phyloP scores from a whole-genome alignment of 23 red algal species.

The Rhodosorus marinus region DNA sequence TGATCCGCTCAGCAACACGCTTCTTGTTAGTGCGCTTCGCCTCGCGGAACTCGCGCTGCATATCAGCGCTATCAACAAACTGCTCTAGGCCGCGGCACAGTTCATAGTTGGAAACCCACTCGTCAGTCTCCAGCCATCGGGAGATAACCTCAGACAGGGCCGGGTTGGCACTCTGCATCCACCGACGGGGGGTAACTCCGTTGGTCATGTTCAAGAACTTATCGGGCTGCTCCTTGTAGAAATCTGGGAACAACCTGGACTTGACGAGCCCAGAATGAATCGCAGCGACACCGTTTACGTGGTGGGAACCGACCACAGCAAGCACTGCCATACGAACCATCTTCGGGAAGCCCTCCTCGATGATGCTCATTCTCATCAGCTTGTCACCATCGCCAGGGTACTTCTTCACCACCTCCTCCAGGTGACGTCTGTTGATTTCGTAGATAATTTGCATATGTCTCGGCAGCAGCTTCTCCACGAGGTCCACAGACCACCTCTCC shows the following conservation, averaged over 20 bases:
- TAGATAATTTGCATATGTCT: constrained; percentile 98
- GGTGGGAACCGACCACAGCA: constrained; percentile 89
- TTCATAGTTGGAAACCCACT: constrained; percentile 76
- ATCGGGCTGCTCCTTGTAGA: constrained; percentile 52
- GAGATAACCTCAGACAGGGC: constrained; percentile 64
- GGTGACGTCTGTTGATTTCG: constrained; percentile 87
- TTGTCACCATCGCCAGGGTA: constrained; percentile 72
- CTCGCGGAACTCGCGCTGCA: constrained; percentile 80
- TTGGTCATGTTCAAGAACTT: constrained; percentile 96
- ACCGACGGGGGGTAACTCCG: constrained; percentile 93
- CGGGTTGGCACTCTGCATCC: constrained; percentile 92
- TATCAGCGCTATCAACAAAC: constrained; percentile 83
- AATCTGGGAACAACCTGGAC: constrained; percentile 83
- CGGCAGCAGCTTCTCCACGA: constrained; percentile 95
- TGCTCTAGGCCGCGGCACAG: constrained; percentile 37
- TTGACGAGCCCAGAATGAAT: constrained; percentile 77
- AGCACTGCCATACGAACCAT: constrained; percentile 98
- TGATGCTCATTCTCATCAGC: constrained; percentile 84
- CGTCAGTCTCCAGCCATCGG: constrained; percentile 97
- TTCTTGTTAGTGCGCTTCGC: constrained; percentile 91
- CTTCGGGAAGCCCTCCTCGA: constrained; percentile 96
- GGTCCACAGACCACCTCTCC: constrained; percentile 89
- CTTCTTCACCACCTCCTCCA: constrained; percentile 49
- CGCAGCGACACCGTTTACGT: constrained; percentile 91
- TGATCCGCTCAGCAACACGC: constrained; percentile 58